These are phyloP conservation scores for Cryphonectria carpinicola DNA, from an alignment of 2,329 filamentous ascomycete species.

Conservation along the genomic window DNA sequence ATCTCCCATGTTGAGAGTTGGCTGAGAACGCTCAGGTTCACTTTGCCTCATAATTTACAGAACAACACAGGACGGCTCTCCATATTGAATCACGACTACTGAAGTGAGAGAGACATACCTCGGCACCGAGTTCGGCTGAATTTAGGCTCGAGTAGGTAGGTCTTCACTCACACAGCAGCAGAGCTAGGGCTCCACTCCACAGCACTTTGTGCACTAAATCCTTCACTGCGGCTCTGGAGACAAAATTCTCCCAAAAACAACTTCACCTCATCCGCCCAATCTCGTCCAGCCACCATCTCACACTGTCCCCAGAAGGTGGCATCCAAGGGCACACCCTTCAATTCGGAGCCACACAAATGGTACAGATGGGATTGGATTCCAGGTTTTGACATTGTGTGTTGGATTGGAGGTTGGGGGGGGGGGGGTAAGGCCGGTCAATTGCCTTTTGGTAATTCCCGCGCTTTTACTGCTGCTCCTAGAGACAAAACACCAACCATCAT, in stretches of 20 bases:
- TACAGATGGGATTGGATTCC: background rate
- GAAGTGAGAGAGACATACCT: background rate
- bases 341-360: background rate
- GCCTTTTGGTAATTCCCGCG: background rate
- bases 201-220: background rate
- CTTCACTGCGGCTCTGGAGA: constrained; percentile 6
- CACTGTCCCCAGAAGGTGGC: too few relatives aligned
- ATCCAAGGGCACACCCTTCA: too few relatives aligned
- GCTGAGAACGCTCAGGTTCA: too few relatives aligned
- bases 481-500: background rate
- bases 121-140: constrained; percentile 3
- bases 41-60: background rate
- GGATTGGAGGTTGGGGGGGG: too few relatives aligned
- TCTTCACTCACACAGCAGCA: background rate
- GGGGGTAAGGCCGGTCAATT: too few relatives aligned
- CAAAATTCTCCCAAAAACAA: constrained; percentile 9
- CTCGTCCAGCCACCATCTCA: background rate
- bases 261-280: background rate
- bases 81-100: background rate
- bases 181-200: background rate
- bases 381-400: background rate
- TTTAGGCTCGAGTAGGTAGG: background rate
- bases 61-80: background rate
- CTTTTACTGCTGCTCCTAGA: too few relatives aligned
- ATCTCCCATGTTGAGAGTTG: background rate